Evolutionary conservation across 148 eudicot genomes (phyloP).

Genomic region (Persicaria tinctoria): DNA sequence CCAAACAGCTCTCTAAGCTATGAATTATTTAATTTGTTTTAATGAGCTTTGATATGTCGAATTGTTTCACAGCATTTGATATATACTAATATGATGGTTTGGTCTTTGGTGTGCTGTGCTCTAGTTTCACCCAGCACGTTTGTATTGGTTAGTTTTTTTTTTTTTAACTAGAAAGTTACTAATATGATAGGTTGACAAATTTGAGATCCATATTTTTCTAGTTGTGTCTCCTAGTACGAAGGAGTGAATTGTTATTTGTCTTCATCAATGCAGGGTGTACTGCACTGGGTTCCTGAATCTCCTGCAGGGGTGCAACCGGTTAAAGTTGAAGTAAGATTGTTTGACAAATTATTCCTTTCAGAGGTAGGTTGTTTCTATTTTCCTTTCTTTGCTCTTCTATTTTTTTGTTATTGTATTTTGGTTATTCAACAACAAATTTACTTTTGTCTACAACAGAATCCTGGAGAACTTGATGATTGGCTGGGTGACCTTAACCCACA

Average conservation of each 20-base stretch:
- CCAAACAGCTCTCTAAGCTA: not conserved
- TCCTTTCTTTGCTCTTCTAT: not conserved
- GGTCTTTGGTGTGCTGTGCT: no score
- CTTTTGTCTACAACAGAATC: conserved; percentile 42
- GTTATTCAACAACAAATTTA: conserved; percentile 6
- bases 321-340: conserved; percentile 86
- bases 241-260: not conserved
- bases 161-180: no score
- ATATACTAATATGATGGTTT: no score
- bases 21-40: not conserved
- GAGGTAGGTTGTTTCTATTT: conserved; percentile 44
- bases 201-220: not conserved
- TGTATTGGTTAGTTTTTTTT: no score
- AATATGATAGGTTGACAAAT: not conserved
- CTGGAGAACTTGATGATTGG: conserved; percentile 89
- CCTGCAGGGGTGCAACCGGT: conserved; percentile 77
- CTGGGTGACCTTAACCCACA: conserved; percentile 71
- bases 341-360: conserved; percentile 72
- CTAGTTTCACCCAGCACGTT: no score
- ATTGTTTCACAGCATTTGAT: not conserved
- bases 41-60: not conserved
- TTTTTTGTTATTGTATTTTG: not conserved
- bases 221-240: not conserved
- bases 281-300: conserved; percentile 91
- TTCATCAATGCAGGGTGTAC: conserved; percentile 55